These are phyloP conservation scores for Wallacemonas sp. DNA, from an alignment of 208 protist species.

Conservation along the genomic window DNA sequence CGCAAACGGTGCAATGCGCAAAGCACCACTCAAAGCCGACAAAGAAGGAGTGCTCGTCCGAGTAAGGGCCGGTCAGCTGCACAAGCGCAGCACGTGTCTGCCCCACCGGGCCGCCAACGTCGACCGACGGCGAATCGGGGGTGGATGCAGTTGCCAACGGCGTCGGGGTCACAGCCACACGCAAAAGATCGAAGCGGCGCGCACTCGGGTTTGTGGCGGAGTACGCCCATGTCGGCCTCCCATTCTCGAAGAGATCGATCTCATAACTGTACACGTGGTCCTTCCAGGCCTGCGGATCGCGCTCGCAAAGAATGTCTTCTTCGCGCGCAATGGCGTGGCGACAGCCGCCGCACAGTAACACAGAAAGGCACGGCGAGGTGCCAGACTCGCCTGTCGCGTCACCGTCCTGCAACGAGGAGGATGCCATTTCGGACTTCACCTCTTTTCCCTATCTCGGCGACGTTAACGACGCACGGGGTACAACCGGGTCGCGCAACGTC, in stretches of 20 bases:
- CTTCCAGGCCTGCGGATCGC: constrained; percentile 28
- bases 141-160: background rate
- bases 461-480: no score
- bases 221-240: constrained; percentile 58
- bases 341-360: constrained; percentile 55
- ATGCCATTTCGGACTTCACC: background rate
- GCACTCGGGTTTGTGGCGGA: constrained; percentile 72
- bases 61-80: constrained; percentile 35
- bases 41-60: constrained; percentile 77
- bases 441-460: no score
- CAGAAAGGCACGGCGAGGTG: background rate
- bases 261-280: constrained; percentile 76
- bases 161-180: constrained; percentile 16
- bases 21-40: constrained; percentile 72
- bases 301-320: constrained; percentile 45
- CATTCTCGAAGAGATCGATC: constrained; percentile 62
- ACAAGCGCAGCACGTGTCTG: constrained; percentile 11
- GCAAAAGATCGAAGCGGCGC: constrained; percentile 73
- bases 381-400: no score
- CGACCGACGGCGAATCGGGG: background rate
- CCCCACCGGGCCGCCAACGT: background rate
- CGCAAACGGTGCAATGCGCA: constrained; percentile 48
- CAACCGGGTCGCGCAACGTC: no score
- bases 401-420: no score
- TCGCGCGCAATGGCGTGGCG: constrained; percentile 34